Evolutionary conservation across 805 yeast species (phyloP).

Genomic region (Zygosaccharomyces lentus): DNA sequence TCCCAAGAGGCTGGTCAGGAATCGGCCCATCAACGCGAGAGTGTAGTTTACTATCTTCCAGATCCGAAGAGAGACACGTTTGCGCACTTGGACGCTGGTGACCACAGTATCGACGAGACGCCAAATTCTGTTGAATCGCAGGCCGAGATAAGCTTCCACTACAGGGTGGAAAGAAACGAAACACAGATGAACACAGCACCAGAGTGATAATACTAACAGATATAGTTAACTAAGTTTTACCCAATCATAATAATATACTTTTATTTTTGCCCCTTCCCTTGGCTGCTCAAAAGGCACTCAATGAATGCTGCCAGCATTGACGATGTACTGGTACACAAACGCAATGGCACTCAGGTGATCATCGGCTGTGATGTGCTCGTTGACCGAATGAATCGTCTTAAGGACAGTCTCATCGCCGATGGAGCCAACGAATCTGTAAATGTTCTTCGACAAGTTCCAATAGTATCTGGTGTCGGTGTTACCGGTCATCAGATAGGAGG

Average conservation of each 20-base stretch:
- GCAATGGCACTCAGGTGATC: slow-evolving; percentile 59
- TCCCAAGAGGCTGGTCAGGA: not conserved
- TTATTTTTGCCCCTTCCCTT: not conserved
- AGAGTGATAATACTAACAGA: not conserved
- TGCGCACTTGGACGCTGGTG: not conserved
- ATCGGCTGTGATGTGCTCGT: slow-evolving; percentile 53
- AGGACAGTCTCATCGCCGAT: slow-evolving; percentile 16
- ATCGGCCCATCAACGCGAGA: not conserved
- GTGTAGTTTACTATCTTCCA: not conserved
- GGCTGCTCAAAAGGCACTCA: not conserved
- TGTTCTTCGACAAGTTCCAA: slow-evolving; percentile 51
- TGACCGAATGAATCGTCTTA: slow-evolving; percentile 53
- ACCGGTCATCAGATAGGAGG: slow-evolving; percentile 52
- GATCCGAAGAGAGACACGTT: not conserved
- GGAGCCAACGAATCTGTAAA: slow-evolving; percentile 44
- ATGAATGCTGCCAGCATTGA: slow-evolving; percentile 22
- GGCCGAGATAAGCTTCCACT: slow-evolving; percentile 2
- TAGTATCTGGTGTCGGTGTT: slow-evolving; percentile 61
- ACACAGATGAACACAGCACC: not conserved
- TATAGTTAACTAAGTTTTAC: not conserved
- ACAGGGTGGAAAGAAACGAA: not conserved
- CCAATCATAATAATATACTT: not conserved
- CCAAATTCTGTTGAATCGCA: not conserved
- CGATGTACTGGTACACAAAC: slow-evolving; percentile 48
- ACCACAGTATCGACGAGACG: not conserved